These are phyloP conservation scores for Musa acuminata DNA, from an alignment of 176 grass and related monocot genomes.

Conservation along the genomic window DNA sequence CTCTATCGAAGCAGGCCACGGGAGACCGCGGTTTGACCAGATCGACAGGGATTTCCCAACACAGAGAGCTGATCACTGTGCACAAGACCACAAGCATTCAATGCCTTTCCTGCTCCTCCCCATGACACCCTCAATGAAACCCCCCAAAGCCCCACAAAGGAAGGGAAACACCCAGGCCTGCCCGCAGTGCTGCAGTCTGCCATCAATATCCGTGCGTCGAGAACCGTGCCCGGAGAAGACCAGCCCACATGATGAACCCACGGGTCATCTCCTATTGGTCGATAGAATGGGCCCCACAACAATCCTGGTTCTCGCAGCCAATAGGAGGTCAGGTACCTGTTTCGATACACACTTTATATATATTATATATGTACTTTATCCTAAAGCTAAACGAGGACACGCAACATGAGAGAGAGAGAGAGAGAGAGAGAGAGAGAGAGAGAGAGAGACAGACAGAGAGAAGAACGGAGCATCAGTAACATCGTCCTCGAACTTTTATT, in stretches of 20 bases:
- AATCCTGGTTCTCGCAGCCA: no score
- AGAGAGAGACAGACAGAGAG: no score
- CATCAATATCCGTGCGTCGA: neutral
- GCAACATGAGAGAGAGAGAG: neutral
- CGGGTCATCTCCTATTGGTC: no score
- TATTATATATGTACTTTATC: neutral
- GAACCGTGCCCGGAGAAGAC: neutral
- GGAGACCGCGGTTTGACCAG: neutral
- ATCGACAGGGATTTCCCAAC: neutral
- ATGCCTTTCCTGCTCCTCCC: neutral
- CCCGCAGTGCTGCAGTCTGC: neutral
- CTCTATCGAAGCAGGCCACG: neutral
- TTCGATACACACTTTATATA: neutral
- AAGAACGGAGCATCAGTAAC: neutral
- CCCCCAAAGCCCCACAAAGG: neutral
- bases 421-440: neutral
- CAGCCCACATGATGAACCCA: no score
- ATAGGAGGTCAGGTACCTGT: no score
- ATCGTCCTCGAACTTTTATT: neutral
- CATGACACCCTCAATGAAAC: neutral
- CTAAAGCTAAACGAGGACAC: neutral
- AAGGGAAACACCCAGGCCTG: neutral
- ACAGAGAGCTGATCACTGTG: neutral
- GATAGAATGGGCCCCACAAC: no score
- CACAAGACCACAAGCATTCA: conserved; percentile 10